Conservation (phyloP, 805 yeast species). For the Yamadazyma ubonensis region DNA sequence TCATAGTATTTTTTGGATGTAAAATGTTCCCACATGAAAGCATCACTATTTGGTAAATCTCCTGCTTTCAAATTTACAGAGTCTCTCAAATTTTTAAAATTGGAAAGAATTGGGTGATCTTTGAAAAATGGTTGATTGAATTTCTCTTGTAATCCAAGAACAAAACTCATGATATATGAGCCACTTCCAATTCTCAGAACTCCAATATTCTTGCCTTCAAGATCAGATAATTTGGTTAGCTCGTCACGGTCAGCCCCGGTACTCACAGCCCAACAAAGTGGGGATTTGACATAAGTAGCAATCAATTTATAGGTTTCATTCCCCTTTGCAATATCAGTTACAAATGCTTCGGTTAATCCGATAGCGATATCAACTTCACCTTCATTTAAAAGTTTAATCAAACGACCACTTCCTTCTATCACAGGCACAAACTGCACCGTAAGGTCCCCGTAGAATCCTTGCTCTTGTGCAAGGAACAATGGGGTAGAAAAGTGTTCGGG, state of each 20-base stretch:
- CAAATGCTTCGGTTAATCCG: constrained; percentile 90
- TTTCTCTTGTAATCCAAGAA: constrained; percentile 61
- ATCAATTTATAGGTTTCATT: constrained; percentile 60
- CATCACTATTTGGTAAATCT: constrained; percentile 57
- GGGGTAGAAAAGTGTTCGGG: constrained; percentile 96
- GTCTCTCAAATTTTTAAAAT: constrained; percentile 73
- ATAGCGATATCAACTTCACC: constrained; percentile 74
- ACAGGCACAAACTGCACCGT: constrained; percentile 64
- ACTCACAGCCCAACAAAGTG: constrained; percentile 87
- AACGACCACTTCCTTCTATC: constrained; percentile 86
- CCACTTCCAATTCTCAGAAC: constrained; percentile 90
- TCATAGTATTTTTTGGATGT: constrained; percentile 86
- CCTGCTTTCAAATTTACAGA: constrained; percentile 60
- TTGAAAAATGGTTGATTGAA: constrained; percentile 53
- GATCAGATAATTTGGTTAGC: constrained; percentile 48
- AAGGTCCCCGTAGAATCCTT: constrained; percentile 55
- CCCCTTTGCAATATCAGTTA: constrained; percentile 77
- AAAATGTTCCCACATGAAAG: constrained; percentile 95
- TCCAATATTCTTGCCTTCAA: constrained; percentile 66
- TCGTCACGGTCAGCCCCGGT: constrained; percentile 67
- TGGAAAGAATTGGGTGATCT: constrained; percentile 58
- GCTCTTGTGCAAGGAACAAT: constrained; percentile 62
- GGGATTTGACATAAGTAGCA: constrained; percentile 84
- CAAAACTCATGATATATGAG: constrained; percentile 87
- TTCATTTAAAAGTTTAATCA: constrained; percentile 67